Percentiles rank a stretch among this genome's conserved stretches.
Conservation (phyloP, 2,329 filamentous ascomycete genomes). For the Herpotrichia juniperi region DNA sequence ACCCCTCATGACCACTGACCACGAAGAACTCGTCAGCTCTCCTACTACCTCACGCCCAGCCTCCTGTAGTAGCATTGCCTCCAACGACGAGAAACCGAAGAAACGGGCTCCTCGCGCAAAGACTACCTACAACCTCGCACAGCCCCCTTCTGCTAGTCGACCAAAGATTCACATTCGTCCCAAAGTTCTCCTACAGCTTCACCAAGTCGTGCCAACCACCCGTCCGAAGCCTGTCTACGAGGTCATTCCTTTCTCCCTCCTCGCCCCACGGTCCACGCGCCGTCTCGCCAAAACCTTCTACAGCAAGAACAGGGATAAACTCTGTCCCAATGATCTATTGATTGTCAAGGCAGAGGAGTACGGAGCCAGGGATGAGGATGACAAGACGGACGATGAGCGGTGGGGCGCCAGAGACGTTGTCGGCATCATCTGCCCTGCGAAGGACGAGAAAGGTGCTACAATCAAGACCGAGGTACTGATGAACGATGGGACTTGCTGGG, state of each 20-base stretch:
- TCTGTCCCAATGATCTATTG: slow-evolving; percentile 73
- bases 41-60: slow-evolving; percentile 40
- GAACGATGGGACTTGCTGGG: slow-evolving; percentile 54
- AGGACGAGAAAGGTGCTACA: slow-evolving; percentile 60
- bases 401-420: slow-evolving; percentile 63
- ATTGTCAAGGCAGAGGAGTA: slow-evolving; percentile 75
- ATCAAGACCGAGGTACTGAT: slow-evolving; percentile 73
- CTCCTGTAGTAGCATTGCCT: slow-evolving; percentile 44
- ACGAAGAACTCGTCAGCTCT: slow-evolving; percentile 12
- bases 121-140: slow-evolving; percentile 70
- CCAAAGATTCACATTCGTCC: slow-evolving; percentile 72
- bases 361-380: slow-evolving; percentile 48
- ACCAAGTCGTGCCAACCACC: slow-evolving; percentile 64
- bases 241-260: slow-evolving; percentile 71
- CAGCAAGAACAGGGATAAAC: slow-evolving; percentile 64
- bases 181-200: slow-evolving; percentile 73
- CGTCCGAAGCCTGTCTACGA: slow-evolving; percentile 74
- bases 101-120: slow-evolving; percentile 60
- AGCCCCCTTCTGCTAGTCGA: slow-evolving; percentile 65
- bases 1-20: slow-evolving; percentile 15
- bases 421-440: slow-evolving; percentile 68
- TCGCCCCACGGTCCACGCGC: slow-evolving; percentile 54
- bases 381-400: slow-evolving; percentile 55
- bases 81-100: slow-evolving; percentile 42
- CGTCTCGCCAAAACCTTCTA: slow-evolving; percentile 68